Percentiles rank a stretch among this genome's conserved stretches.
Evolutionary conservation across 1,139 yeast genomes (phyloP).

Genomic region (Magnusiomyces ingens): DNA sequence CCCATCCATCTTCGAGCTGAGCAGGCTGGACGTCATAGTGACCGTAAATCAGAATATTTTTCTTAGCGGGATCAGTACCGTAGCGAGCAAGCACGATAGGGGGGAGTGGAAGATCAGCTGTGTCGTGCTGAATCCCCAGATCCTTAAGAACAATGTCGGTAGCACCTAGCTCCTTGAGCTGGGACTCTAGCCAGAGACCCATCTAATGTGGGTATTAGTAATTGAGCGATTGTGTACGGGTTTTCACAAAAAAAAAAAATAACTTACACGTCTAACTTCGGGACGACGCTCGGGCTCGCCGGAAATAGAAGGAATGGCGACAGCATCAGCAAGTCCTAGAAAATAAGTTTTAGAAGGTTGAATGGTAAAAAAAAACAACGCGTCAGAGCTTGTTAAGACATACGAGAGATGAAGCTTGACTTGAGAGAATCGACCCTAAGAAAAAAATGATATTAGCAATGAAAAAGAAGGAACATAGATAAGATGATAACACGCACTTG

Average conservation of each 20-base stretch:
- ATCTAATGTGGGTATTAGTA: conserved; percentile 35
- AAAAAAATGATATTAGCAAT: background rate
- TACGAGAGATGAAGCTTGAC: conserved; percentile 31
- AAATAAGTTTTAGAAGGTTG: no score
- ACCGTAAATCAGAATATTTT: conserved; percentile 87
- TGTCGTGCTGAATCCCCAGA: conserved; percentile 82
- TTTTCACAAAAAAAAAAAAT: background rate
- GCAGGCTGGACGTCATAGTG: conserved; percentile 99
- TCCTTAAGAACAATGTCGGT: conserved; percentile 74
- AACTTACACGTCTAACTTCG: conserved; percentile 47
- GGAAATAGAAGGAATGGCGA: conserved; percentile 91
- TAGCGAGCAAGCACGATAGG: conserved; percentile 86
- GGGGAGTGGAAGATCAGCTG: conserved; percentile 66
- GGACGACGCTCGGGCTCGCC: conserved; percentile 85
- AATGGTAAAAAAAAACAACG: background rate
- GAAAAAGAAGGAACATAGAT: background rate
- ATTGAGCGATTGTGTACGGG: no score
- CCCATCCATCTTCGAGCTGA: conserved; percentile 86
- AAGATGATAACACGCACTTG: conserved; percentile 16
- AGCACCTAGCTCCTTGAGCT: conserved; percentile 68
- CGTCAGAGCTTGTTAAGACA: background rate
- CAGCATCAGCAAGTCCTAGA: conserved; percentile 62
- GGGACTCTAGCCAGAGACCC: conserved; percentile 72
- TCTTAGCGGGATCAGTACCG: conserved; percentile 73
- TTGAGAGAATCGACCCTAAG: conserved; percentile 29